These are phyloP conservation scores for Oryza officinalis DNA, from an alignment of 176 grass and related monocot genomes.

Conservation along the genomic window DNA sequence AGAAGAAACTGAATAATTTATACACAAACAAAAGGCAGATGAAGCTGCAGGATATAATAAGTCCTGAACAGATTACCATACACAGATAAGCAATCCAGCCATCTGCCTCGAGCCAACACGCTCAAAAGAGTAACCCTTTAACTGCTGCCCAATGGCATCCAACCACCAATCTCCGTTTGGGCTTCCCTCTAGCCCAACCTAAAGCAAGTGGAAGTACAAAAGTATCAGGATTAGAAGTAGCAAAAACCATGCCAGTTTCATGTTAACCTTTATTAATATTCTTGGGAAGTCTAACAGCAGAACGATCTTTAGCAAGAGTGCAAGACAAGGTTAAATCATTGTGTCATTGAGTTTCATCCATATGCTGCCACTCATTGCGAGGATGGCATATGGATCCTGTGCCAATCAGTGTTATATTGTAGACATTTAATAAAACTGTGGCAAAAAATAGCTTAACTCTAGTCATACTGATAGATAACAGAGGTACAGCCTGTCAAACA, in stretches of 20 bases:
- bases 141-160: constrained; percentile 72
- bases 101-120: constrained; percentile 82
- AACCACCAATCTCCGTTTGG: constrained; percentile 95
- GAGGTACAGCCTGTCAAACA: neutral
- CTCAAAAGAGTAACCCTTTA: constrained; percentile 60
- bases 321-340: neutral
- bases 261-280: neutral
- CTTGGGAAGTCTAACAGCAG: constrained; percentile 2
- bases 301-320: constrained; percentile 16
- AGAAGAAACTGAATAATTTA: constrained; percentile 32
- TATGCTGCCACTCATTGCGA: neutral
- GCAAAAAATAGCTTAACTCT: neutral
- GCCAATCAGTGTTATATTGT: neutral
- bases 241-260: neutral
- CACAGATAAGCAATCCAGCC: constrained; percentile 83
- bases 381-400: neutral
- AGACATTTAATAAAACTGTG: neutral
- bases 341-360: neutral
- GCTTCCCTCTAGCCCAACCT: constrained; percentile 95
- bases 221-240: constrained; percentile 30
- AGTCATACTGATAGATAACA: neutral
- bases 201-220: constrained; percentile 21
- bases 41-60: neutral
- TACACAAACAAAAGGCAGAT: constrained; percentile 20
- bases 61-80: constrained; percentile 64